Percentiles rank a stretch among this genome's conserved stretches.
Conservation (phyloP, 306 rosid species). For the Argentina anserina region DNA sequence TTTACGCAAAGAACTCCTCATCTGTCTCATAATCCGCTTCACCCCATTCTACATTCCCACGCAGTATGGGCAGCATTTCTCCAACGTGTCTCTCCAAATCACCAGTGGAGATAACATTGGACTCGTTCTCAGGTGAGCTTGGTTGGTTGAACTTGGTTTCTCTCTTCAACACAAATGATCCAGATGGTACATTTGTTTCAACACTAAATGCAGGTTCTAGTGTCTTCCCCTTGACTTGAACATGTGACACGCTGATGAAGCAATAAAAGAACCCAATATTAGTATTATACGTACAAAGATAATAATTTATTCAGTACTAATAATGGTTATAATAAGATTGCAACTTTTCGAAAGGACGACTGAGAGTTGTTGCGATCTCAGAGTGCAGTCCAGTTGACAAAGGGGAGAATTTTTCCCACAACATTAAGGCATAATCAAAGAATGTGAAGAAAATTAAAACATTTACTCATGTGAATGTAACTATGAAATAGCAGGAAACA, state of each 20-base stretch:
- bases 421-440: background rate
- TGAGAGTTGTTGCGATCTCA: background rate
- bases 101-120: background rate
- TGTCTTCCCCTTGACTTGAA: conserved; percentile 56
- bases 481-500: background rate
- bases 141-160: conserved; percentile 21
- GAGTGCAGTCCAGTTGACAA: background rate
- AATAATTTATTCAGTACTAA: background rate
- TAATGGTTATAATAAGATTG: background rate
- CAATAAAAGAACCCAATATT: background rate
- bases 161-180: conserved; percentile 51
- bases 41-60: conserved; percentile 35
- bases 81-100: conserved; percentile 21
- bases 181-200: conserved; percentile 54
- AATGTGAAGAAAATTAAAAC: background rate
- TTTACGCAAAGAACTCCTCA: conserved; percentile 43
- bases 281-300: background rate
- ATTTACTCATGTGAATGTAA: background rate
- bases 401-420: background rate
- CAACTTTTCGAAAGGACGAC: background rate
- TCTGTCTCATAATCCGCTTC: conserved; percentile 50
- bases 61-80: conserved; percentile 38
- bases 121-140: conserved; percentile 28
- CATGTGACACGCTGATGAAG: conserved; percentile 62
- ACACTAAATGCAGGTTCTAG: conserved; percentile 60